phyloP scores from a whole-genome alignment of 225 moss, liverwort and hornwort genomes.

The Sphagnum tenellum region DNA sequence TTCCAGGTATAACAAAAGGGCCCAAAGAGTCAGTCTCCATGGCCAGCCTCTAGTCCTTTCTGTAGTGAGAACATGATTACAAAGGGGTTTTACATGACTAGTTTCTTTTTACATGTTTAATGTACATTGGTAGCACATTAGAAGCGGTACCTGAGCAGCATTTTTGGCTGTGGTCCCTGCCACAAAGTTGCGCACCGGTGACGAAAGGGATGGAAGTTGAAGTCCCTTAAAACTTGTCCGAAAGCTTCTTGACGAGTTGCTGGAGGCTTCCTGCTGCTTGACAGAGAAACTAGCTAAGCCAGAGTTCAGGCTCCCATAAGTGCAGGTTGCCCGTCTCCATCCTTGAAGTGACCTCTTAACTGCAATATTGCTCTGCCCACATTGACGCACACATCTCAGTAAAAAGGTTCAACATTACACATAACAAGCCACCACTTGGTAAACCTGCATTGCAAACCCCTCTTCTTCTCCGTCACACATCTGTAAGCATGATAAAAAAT shows the following conservation, averaged over 20 bases:
- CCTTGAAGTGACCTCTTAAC: slow-evolving; percentile 42
- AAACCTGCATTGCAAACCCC: too few species aligned
- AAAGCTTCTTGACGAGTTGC: slow-evolving; percentile 37
- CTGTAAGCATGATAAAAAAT: too few species aligned
- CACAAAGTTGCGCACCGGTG: neutral
- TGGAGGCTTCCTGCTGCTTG: slow-evolving; percentile 14
- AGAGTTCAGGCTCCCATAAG: slow-evolving; percentile 20
- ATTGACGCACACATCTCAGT: neutral
- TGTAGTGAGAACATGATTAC: too few species aligned
- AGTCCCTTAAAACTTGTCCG: slow-evolving; percentile 29
- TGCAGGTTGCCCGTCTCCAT: slow-evolving; percentile 24
- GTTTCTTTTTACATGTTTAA: neutral
- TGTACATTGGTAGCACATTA: neutral
- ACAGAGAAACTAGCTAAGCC: slow-evolving; percentile 4
- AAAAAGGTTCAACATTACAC: too few species aligned
- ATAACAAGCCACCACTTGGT: too few species aligned
- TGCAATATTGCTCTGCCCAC: slow-evolving; percentile 46
- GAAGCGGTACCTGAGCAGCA: neutral
- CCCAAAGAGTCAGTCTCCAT: too few species aligned
- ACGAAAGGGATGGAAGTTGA: slow-evolving; percentile 13
- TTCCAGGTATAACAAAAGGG: too few species aligned
- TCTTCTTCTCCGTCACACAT: too few species aligned
- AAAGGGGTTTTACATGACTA: too few species aligned
- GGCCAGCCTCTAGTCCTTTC: neutral
- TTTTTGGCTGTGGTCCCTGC: too few species aligned